Conservation (phyloP, 2,329 filamentous ascomycete species). For the Scorias spongiosa region DNA sequence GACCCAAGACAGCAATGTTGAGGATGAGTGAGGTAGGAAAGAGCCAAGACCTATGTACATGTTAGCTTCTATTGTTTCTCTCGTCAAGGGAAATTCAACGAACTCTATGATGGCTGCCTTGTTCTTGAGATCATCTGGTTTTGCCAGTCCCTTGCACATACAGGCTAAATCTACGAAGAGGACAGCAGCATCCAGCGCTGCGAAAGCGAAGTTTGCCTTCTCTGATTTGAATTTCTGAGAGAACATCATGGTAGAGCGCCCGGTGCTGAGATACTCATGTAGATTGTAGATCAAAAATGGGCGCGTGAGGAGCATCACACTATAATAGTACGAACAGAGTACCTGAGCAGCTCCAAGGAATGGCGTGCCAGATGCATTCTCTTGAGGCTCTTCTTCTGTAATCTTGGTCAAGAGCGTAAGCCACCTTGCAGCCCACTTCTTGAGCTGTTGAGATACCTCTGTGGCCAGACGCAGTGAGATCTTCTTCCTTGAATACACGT, state of each 20-base stretch:
- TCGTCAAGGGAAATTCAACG: too few relatives aligned
- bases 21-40: constrained; percentile 17
- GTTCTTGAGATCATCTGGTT: too few relatives aligned
- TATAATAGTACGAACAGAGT: constrained; percentile 38
- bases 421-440: constrained; percentile 25
- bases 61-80: neutral
- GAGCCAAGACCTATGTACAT: constrained; percentile 11
- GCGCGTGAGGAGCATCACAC: constrained; percentile 38
- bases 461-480: constrained; percentile 26
- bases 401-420: constrained; percentile 16
- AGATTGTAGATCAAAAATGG: constrained; percentile 39
- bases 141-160: neutral
- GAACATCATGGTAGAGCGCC: constrained; percentile 4
- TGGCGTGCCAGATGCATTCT: constrained; percentile 8
- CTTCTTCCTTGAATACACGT: constrained; percentile 29
- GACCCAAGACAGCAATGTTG: constrained; percentile 13
- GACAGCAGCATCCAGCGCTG: constrained; percentile 14
- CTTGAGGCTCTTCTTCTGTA: neutral
- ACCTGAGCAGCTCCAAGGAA: constrained; percentile 33
- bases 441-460: constrained; percentile 26
- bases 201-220: constrained; percentile 15
- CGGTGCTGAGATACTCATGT: constrained; percentile 21
- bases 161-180: constrained; percentile 12
- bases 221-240: constrained; percentile 7
- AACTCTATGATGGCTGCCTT: too few relatives aligned